These are phyloP conservation scores for Fusarium goolgardi DNA, from an alignment of 2,329 filamentous ascomycete species.

Conservation along the genomic window DNA sequence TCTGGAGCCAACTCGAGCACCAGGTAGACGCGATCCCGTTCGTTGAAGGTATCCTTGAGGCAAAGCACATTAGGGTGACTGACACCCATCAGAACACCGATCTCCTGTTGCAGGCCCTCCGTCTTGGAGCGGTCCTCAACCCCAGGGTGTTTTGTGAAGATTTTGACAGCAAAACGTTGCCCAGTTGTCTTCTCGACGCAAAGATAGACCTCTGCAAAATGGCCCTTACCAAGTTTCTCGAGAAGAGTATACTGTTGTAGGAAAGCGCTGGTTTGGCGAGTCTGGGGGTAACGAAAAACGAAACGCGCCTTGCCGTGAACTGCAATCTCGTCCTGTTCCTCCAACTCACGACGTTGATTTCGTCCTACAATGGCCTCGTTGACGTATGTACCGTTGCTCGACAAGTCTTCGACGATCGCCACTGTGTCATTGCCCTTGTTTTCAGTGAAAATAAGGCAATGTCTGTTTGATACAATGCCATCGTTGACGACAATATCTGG, in stretches of 20 bases:
- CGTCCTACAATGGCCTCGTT: constrained; percentile 92
- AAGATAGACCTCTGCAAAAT: constrained; percentile 93
- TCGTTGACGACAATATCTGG: constrained; percentile 78
- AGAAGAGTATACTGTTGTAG: constrained; percentile 85
- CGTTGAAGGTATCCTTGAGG: constrained; percentile 94
- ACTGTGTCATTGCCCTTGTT: constrained; percentile 68
- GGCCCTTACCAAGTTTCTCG: constrained; percentile 90
- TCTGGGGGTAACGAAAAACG: constrained; percentile 89
- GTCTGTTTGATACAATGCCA: constrained; percentile 87
- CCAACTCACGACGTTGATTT: constrained; percentile 88
- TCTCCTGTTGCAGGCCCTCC: constrained; percentile 92
- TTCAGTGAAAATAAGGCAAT: constrained; percentile 75
- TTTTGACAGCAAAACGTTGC: constrained; percentile 88
- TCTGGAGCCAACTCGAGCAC: constrained; percentile 91
- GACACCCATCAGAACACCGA: constrained; percentile 96
- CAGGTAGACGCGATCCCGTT: constrained; percentile 88
- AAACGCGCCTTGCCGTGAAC: constrained; percentile 88
- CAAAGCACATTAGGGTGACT: constrained; percentile 94
- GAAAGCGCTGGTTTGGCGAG: constrained; percentile 79
- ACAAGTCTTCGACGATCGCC: constrained; percentile 90
- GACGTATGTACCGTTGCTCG: constrained; percentile 95
- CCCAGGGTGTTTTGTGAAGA: constrained; percentile 88
- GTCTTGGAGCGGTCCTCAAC: constrained; percentile 85
- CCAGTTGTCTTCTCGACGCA: constrained; percentile 89
- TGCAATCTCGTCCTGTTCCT: constrained; percentile 91